Conservation (phyloP, 2,329 filamentous ascomycete genomes). For the Penicillium oxalicum region DNA sequence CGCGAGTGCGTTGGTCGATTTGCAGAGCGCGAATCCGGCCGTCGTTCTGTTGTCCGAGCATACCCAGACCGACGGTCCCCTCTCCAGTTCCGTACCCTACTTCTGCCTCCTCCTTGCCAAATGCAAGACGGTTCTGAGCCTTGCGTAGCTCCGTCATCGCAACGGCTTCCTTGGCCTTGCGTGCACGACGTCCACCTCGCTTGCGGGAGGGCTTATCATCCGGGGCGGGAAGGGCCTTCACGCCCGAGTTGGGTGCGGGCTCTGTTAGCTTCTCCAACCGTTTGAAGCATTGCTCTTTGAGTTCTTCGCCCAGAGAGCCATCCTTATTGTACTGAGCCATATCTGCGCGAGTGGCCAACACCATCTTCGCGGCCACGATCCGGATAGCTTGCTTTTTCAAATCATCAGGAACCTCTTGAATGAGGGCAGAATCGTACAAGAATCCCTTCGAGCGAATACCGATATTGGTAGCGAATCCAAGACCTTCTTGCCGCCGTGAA, state of each 20-base stretch:
- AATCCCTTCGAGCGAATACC: constrained; percentile 88
- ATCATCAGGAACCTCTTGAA: constrained; percentile 76
- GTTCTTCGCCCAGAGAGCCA: constrained; percentile 73
- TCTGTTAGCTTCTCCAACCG: constrained; percentile 90
- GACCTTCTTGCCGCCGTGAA: constrained; percentile 74
- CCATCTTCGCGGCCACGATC: constrained; percentile 86
- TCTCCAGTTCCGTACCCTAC: constrained; percentile 85
- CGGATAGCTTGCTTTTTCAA: constrained; percentile 90
- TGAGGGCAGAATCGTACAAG: constrained; percentile 85
- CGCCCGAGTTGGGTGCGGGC: constrained; percentile 81
- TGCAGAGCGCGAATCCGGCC: constrained; percentile 84
- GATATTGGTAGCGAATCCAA: constrained; percentile 86
- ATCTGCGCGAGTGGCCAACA: constrained; percentile 88
- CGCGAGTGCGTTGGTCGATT: constrained; percentile 86
- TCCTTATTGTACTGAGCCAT: constrained; percentile 74
- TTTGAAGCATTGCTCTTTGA: constrained; percentile 76
- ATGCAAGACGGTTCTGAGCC: constrained; percentile 91
- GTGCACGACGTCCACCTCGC: constrained; percentile 78
- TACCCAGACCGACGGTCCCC: constrained; percentile 79
- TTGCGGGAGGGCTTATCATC: constrained; percentile 94
- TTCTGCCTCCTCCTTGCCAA: constrained; percentile 92
- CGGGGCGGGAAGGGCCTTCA: constrained; percentile 78
- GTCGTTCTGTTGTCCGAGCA: constrained; percentile 85
- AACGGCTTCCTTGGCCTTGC: constrained; percentile 93
- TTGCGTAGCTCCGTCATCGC: constrained; percentile 96